These are phyloP conservation scores for Phellopilus nigrolimitatus DNA, from an alignment of 1,284 basidiomycete species.

Conservation along the genomic window DNA sequence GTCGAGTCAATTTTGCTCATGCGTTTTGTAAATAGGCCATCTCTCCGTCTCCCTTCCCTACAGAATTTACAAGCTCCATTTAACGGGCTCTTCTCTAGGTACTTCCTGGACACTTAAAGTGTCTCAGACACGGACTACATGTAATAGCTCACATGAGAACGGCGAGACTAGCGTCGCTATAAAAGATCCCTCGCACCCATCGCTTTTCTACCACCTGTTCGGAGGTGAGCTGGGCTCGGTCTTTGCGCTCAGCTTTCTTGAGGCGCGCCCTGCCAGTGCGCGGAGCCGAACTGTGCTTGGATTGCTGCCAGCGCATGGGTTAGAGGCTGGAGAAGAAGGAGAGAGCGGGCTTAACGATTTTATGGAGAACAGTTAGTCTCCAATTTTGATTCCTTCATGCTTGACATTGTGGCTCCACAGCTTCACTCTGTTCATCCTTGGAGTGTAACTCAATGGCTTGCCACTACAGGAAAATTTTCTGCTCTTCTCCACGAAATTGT, in stretches of 20 bases:
- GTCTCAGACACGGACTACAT: too few species aligned
- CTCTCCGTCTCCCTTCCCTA: too few species aligned
- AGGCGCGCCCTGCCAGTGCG: conserved; percentile 37
- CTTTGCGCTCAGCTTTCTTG: conserved; percentile 62
- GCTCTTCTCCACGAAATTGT: conserved; percentile 56
- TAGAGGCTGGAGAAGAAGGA: conserved; percentile 27
- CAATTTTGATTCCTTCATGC: too few species aligned
- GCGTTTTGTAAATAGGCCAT: too few species aligned
- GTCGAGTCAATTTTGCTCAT: too few species aligned
- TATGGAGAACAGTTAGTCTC: conserved; percentile 54
- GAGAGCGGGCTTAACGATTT: conserved; percentile 64
- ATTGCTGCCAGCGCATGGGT: conserved; percentile 57
- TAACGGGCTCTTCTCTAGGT: too few species aligned
- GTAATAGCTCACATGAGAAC: too few species aligned
- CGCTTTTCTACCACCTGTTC: conserved; percentile 65
- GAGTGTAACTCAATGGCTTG: conserved; percentile 1
- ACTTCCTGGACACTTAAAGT: too few species aligned
- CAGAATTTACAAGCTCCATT: too few species aligned
- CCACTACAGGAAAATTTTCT: conserved; percentile 49
- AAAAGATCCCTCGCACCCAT: conserved; percentile 52
- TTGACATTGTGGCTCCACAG: neutral
- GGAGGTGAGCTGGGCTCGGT: conserved; percentile 42
- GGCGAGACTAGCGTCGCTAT: too few species aligned
- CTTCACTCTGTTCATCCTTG: neutral
- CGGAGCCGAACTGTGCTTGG: conserved; percentile 57